Base-by-base conservation (phyloP, 164 flowering plant genomes). In the Aristolochia californica region DNA sequence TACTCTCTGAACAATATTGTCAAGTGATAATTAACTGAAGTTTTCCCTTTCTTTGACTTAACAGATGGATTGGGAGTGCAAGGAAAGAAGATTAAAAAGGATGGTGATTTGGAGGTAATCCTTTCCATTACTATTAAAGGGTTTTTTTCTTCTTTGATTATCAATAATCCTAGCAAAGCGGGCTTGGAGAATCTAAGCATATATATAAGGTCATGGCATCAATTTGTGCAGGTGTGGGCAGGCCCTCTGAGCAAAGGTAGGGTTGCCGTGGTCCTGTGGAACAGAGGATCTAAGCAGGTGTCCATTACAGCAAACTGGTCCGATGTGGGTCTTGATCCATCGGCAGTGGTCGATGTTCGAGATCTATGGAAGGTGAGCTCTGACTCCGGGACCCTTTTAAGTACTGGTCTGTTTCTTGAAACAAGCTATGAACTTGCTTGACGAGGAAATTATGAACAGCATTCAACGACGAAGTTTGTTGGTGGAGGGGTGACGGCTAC, bases 51-150 rank as follows among this genome's bases (percentile, higher is more conserved):
- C 55, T 50, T 5, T 21, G 23, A 13, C 40, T 22, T 28, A 34
- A 15, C 70, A 86, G 94, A 85, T 65, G 66, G 66, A 63, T 86
- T 81, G 57, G 97, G 95, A 70, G 73, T 78, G 59, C 97, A 64
- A 65, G 97, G 91, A 34, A 81, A 76, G 61, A 89, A 83, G 72
- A 80, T 85, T 13, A 78, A 78, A 59, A 63, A 56, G 28, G 57
- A 77, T 38, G 84, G 84, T 1, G 79, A 80, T 58, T 66, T 79
- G 14, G 93, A 88, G 93, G 91, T 84, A 68, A 22, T 16, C n/a
- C n/a, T n/a, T n/a, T n/a, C n/a, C n/a, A n/a, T n/a, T n/a, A n/a
- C n/a, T n/a, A n/a, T n/a, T n/a, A n/a, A n/a, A n/a, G n/a, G n/a
- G n/a, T n/a, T n/a, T n/a, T n/a, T n/a, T n/a, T n/a, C n/a, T n/a